These are phyloP conservation scores for Staphylotrichum longicolle DNA, from an alignment of 495 filamentous ascomycete genomes.

Conservation along the genomic window DNA sequence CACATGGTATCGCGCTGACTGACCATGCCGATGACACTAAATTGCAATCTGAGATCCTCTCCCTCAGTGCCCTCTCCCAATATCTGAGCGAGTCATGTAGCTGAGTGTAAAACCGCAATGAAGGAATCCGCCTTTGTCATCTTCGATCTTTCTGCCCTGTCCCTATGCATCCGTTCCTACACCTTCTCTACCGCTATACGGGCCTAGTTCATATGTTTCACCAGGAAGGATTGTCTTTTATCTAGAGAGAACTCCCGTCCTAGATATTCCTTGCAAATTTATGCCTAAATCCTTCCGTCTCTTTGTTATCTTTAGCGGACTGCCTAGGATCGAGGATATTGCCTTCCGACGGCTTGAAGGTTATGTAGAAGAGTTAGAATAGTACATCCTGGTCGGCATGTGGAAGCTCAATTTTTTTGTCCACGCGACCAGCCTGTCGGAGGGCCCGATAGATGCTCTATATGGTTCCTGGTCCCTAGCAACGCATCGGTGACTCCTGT, in stretches of 20 bases:
- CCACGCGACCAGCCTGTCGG: too few species aligned
- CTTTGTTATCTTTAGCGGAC: slow-evolving; percentile 10
- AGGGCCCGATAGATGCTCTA: too few species aligned
- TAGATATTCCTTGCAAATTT: slow-evolving; percentile 16
- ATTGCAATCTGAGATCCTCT: slow-evolving; percentile 5
- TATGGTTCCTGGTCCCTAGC: too few species aligned
- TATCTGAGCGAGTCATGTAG: neutral
- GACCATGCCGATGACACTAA: too few species aligned
- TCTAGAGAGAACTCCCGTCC: slow-evolving; percentile 16
- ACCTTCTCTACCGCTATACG: slow-evolving; percentile 13
- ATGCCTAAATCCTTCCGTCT: slow-evolving; percentile 5
- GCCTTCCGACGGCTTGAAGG: slow-evolving; percentile 13
- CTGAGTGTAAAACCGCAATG: slow-evolving; percentile 1
- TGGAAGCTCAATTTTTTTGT: slow-evolving; percentile 31
- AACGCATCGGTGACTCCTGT: too few species aligned
- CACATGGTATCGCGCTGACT: too few species aligned
- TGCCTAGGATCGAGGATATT: slow-evolving; percentile 11
- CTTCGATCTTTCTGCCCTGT: slow-evolving; percentile 15
- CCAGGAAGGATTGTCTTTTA: slow-evolving; percentile 17
- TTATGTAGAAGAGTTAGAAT: slow-evolving; percentile 12
- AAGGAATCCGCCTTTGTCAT: slow-evolving; percentile 17
- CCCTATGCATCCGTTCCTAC: slow-evolving; percentile 18
- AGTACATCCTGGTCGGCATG: slow-evolving; percentile 37
- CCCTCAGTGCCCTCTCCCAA: neutral
- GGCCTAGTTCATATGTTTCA: slow-evolving; percentile 15